Base-by-base conservation (phyloP, 495 filamentous ascomycete species). In the Aspergillus conjunctus region DNA sequence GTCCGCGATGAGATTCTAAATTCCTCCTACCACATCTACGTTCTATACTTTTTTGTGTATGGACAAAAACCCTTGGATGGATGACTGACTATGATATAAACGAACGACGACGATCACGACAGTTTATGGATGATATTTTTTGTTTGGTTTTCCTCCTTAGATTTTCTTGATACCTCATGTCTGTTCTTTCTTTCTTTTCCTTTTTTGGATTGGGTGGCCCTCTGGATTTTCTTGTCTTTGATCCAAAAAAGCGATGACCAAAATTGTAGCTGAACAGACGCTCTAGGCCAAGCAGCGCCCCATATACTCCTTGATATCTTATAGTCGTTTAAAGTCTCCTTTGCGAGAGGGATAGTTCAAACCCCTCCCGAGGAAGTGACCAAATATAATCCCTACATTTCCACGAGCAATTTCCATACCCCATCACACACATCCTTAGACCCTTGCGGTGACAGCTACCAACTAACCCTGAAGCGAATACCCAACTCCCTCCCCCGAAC, bases 401-500 rank as follows among this genome's bases (percentile, higher is more conserved):
- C 26, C 5, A 26, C 26, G 2, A 5, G 9, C 37, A 41, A 41
- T 41, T 41, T 41, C 7, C 37, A 41, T 41, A 41, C 12, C 37
- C 37, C 11, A 4, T 41, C 15, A 14, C 34, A 37, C 8, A 11
- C 34, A 55, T 44, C 17, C 55, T 32, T 37, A 48, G 30, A n/a
- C 17, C n/a, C 18, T 15, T 33, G 20, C 21, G 51, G 18, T 32
- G n/a, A 18, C n/a, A 55, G 34, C 59, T 71, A 82, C 1, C 77
- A 55, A 43, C 59, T 71, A 82, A 1, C 77, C 79, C 62, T 79
- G 72, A 66, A 80, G 67, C 15, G 78, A 81, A 62, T 71, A 90
- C 51, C 86, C 87, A 46, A 88, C 81, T 3, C 82, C 82, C 53
- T 79, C 81, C 31, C 81, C 83, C 54, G 73, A 77, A 12, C 87